phyloP scores from a whole-genome alignment of 2,329 filamentous ascomycete species.

The Nothophoma quercina region DNA sequence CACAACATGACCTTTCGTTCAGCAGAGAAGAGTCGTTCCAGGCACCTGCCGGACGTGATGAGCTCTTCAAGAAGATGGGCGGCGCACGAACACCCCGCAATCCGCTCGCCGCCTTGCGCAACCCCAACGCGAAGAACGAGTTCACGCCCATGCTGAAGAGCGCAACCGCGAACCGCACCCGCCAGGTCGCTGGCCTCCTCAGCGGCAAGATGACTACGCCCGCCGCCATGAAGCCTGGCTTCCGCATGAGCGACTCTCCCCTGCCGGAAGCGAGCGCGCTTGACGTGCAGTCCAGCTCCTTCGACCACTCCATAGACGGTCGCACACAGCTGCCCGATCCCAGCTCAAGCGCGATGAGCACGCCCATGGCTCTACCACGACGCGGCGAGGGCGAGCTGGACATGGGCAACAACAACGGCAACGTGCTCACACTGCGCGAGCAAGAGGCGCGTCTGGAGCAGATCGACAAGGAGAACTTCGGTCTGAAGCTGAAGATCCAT shows the following conservation, averaged over 20 bases:
- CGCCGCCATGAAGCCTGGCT: slow-evolving; percentile 66
- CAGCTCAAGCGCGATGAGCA: slow-evolving; percentile 80
- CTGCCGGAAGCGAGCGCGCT: slow-evolving; percentile 77
- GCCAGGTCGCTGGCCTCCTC: slow-evolving; percentile 48
- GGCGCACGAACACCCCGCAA: slow-evolving; percentile 75
- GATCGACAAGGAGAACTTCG: slow-evolving; percentile 91
- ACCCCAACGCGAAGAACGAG: slow-evolving; percentile 67
- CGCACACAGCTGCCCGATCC: slow-evolving; percentile 79
- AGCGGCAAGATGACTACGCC: slow-evolving; percentile 65
- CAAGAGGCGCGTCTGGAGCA: slow-evolving; percentile 94
- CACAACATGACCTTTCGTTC: slow-evolving; percentile 72
- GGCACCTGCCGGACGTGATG: slow-evolving; percentile 73
- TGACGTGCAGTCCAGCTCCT: slow-evolving; percentile 52
- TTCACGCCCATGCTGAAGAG: slow-evolving; percentile 94
- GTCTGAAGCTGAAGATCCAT: slow-evolving; percentile 66
- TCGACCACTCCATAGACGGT: slow-evolving; percentile 64
- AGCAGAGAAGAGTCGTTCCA: slow-evolving; percentile 89
- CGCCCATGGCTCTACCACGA: slow-evolving; percentile 76
- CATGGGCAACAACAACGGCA: slow-evolving; percentile 80
- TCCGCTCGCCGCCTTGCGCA: slow-evolving; percentile 68
- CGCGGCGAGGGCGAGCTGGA: slow-evolving; percentile 69
- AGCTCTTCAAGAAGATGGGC: slow-evolving; percentile 77
- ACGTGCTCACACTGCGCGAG: slow-evolving; percentile 88
- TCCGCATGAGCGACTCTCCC: slow-evolving; percentile 75
- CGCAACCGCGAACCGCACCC: slow-evolving; percentile 72